Base-by-base conservation (phyloP, 177 flowering plant genomes). In the Vitis hybrid region DNA sequence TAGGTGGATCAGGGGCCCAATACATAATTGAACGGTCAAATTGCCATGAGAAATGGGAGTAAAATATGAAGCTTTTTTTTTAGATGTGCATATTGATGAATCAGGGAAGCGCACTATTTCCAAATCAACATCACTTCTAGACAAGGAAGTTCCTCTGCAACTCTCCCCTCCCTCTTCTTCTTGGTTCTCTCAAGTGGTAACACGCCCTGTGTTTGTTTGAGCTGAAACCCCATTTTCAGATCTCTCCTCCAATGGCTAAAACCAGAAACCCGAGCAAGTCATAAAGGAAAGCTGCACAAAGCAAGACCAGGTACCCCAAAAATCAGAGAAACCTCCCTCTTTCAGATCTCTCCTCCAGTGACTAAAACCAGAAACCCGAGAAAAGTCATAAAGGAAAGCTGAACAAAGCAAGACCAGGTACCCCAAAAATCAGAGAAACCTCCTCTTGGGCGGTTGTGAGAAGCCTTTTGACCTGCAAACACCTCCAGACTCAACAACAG, bases 381-480 rank as follows among this genome's bases (percentile, higher is more conserved):
- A 72, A 87, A 78, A 72, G 70, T 81, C 68, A 63, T 60, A 59
- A 82, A 77, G 64, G 70, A 83, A 70, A 79, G 11, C 51, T 80
- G 65, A 64, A 82, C 82, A 60, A 78, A 69, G 30, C 74, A 79
- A 52, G 72, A 74, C 72, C 71, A 72, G 4, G 58, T 54, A 32
- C 67, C 80, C 30, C 70, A 62, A 3, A 82, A 80, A 70, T 13
- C 78, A 17, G 80, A 89, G 60, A 69, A 79, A 52, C 77, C 84
- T 51, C 83, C 86, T 30, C 92, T 61, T 91, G 97, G 97, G 79
- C 84, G 10, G 81, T 75, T 51, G 72, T 93, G 11, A 89, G 83
- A 74, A 86, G 82, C 75, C 60, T 93, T 52, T 76, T 88, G 67
- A 76, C 86, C 52, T 91, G 91, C 72, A 91, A 85, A 58, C 70